Evolutionary conservation across 2,329 filamentous ascomycete genomes (phyloP).

Genomic region (Aphanocladium album): DNA sequence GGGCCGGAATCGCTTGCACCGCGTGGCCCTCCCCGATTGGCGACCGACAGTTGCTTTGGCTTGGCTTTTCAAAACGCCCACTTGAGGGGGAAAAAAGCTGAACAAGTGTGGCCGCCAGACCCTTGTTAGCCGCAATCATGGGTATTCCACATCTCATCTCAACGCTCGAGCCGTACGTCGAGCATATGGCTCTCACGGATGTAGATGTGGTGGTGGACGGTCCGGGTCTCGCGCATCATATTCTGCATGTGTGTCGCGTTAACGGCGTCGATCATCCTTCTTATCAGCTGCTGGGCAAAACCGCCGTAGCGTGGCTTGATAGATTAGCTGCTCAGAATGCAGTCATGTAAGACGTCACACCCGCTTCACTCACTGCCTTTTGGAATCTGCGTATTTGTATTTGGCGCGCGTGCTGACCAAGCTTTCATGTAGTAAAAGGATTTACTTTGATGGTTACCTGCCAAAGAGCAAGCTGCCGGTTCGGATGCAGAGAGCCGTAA

Average conservation of each 20-base stretch:
- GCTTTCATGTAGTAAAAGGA: constrained; percentile 46
- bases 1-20: neutral
- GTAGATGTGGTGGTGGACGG: constrained; percentile 63
- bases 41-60: neutral
- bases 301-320: constrained; percentile 59
- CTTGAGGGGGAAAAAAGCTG: neutral
- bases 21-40: constrained; percentile 5
- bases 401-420: neutral
- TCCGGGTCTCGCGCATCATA: constrained; percentile 69
- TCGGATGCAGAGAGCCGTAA: constrained; percentile 56
- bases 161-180: constrained; percentile 49
- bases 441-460: constrained; percentile 84
- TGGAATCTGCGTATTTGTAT: neutral
- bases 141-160: constrained; percentile 54
- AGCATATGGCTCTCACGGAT: constrained; percentile 34
- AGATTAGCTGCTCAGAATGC: constrained; percentile 50
- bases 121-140: constrained; percentile 33
- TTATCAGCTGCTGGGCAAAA: constrained; percentile 57
- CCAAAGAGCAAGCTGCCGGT: constrained; percentile 60
- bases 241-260: constrained; percentile 53
- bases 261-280: constrained; percentile 52
- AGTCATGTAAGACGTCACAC: constrained; percentile 49
- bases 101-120: neutral
- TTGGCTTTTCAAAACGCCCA: neutral
- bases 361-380: constrained; percentile 7